phyloP scores from a whole-genome alignment of 805 yeast species.

The Brettanomyces custersianus region DNA sequence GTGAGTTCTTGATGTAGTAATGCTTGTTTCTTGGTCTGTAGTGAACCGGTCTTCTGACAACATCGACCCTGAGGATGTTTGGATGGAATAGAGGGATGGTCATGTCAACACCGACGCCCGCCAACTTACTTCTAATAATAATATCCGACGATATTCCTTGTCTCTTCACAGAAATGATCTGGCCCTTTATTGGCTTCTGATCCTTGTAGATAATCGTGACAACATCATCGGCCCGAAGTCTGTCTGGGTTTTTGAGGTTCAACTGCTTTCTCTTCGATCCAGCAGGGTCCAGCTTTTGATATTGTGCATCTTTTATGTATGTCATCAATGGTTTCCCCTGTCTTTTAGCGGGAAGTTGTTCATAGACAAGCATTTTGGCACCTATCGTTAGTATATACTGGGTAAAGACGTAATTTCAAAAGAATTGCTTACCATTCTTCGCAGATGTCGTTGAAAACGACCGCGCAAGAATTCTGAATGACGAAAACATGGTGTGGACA shows the following conservation, averaged over 20 bases:
- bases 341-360: conserved; percentile 42
- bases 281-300: conserved; percentile 56
- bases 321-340: conserved; percentile 36
- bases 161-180: conserved; percentile 68
- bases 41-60: conserved; percentile 62
- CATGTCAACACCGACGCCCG: conserved; percentile 78
- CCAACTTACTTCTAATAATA: conserved; percentile 73
- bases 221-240: conserved; percentile 73
- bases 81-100: conserved; percentile 80
- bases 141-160: conserved; percentile 65
- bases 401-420: not conserved
- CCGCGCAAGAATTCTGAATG: not conserved
- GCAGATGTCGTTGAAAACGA: not conserved
- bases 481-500: no score
- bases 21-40: conserved; percentile 79
- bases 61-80: conserved; percentile 63
- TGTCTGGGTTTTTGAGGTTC: conserved; percentile 33
- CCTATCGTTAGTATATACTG: conserved; percentile 1
- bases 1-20: conserved; percentile 77
- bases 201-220: conserved; percentile 63
- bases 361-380: conserved; percentile 29
- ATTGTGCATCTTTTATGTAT: conserved; percentile 42
- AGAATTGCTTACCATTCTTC: not conserved
- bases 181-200: conserved; percentile 67
- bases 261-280: conserved; percentile 58